These are phyloP conservation scores for Dipodascopsis tothii DNA, from an alignment of 805 yeast species.

Conservation along the genomic window DNA sequence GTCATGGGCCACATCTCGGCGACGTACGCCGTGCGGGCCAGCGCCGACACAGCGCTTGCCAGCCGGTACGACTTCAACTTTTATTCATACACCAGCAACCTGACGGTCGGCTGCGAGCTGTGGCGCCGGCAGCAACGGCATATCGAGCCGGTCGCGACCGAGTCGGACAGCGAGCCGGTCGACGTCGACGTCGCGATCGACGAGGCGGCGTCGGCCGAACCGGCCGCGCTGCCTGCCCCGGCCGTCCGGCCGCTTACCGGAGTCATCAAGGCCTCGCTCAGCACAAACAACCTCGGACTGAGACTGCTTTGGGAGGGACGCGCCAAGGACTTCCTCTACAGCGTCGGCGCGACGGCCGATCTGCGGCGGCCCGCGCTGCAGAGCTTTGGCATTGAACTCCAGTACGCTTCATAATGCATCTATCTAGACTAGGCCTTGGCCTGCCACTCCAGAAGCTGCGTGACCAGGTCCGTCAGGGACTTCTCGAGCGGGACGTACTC, in stretches of 20 bases:
- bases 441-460: too few relatives aligned
- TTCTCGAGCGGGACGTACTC: slow-evolving; percentile 24
- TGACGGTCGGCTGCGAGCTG: slow-evolving; percentile 78
- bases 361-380: slow-evolving; percentile 44
- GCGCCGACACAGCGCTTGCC: slow-evolving; percentile 61
- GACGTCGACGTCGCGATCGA: neutral
- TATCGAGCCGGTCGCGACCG: neutral
- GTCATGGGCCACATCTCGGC: slow-evolving; percentile 82
- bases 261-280: slow-evolving; percentile 64
- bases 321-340: slow-evolving; percentile 66
- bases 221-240: neutral
- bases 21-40: slow-evolving; percentile 77
- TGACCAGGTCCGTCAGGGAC: slow-evolving; percentile 18
- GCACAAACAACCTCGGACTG: slow-evolving; percentile 49
- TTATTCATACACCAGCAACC: slow-evolving; percentile 81
- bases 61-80: slow-evolving; percentile 83
- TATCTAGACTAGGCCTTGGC: too few relatives aligned
- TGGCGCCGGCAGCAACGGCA: slow-evolving; percentile 36
- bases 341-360: slow-evolving; percentile 59
- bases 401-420: slow-evolving; percentile 45
- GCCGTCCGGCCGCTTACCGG: neutral
- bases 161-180: neutral
- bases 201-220: neutral
- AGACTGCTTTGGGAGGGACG: slow-evolving; percentile 83
- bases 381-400: slow-evolving; percentile 52